A percentile compares a stretch with the other conserved stretches of the same genome.
Conservation (phyloP, 805 yeast genomes). For the Saccharomyces eubayanus region DNA sequence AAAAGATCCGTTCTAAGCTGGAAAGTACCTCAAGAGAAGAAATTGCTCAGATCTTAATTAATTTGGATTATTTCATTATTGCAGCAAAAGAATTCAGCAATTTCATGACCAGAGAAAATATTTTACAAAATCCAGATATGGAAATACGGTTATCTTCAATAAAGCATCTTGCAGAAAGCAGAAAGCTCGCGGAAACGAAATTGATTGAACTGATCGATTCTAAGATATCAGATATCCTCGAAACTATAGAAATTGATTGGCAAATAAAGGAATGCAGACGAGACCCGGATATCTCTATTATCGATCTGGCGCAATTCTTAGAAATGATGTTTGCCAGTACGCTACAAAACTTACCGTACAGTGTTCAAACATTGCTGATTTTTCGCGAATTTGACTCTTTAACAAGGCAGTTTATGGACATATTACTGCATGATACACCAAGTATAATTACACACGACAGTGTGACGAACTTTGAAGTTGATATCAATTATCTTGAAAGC, state of each 20-base stretch:
- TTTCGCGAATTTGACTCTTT: conserved; percentile 82
- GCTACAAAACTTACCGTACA: conserved; percentile 68
- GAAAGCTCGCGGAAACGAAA: conserved; percentile 68
- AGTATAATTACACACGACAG: conserved; percentile 44
- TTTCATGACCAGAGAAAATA: conserved; percentile 33
- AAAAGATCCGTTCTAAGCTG: conserved; percentile 51
- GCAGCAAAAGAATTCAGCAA: conserved; percentile 59
- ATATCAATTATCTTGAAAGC: conserved; percentile 65
- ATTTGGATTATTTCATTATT: conserved; percentile 75
- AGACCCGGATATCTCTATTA: conserved; percentile 66
- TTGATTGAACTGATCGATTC: conserved; percentile 76
- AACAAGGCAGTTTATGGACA: conserved; percentile 57
- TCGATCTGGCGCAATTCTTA: conserved; percentile 78
- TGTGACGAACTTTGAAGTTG: conserved; percentile 72
- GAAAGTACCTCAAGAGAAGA: conserved; percentile 78
- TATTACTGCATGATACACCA: conserved; percentile 46
- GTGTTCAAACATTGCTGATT: conserved; percentile 70
- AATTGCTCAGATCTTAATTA: conserved; percentile 78
- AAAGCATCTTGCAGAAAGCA: conserved; percentile 46
- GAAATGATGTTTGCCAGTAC: conserved; percentile 81
- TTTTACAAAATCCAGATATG: conserved; percentile 33
- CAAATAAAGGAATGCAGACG: conserved; percentile 39
- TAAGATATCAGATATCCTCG: conserved; percentile 71
- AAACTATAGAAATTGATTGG: conserved; percentile 85
- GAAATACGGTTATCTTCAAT: conserved; percentile 44